phyloP scores from a whole-genome alignment of 225 moss, liverwort and hornwort genomes.

The Climacium dendroides region DNA sequence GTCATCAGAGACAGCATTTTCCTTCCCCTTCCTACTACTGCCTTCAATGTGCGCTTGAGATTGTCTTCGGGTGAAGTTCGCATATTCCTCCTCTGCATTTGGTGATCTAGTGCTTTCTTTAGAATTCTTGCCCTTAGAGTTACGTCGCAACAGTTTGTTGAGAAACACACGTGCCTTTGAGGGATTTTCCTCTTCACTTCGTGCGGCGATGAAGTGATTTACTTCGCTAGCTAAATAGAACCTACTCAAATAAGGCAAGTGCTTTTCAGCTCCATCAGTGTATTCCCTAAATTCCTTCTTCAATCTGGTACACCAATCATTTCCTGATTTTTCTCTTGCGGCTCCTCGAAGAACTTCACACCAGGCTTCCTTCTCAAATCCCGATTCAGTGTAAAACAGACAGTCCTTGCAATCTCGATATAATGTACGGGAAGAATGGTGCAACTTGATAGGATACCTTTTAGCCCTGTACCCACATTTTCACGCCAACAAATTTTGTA shows the following conservation, averaged over 20 bases:
- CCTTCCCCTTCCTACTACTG: conserved; percentile 17
- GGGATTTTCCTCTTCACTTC: conserved; percentile 21
- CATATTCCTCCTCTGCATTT: conserved; percentile 34
- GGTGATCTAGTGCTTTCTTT: conserved; percentile 18
- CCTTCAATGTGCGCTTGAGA: conserved; percentile 29
- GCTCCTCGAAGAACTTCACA: conserved; percentile 53
- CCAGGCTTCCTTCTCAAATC: conserved; percentile 64
- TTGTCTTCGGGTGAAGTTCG: conserved; percentile 18
- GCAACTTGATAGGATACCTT: conserved; percentile 42
- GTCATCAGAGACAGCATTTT: not conserved
- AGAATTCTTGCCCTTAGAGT: conserved; percentile 21
- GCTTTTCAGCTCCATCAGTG: conserved; percentile 37
- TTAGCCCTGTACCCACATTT: conserved; percentile 29
- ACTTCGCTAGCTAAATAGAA: conserved; percentile 11
- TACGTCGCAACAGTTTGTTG: conserved; percentile 58
- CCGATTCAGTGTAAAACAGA: conserved; percentile 38
- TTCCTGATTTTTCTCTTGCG: not conserved
- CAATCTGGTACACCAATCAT: conserved; percentile 9
- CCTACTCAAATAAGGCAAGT: conserved; percentile 54
- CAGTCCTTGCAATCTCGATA: conserved; percentile 39
- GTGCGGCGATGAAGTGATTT: conserved; percentile 9
- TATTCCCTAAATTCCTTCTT: conserved; percentile 81
- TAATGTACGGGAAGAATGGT: conserved; percentile 22
- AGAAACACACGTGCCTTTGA: conserved; percentile 49
- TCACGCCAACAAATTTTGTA: not conserved